phyloP scores from a whole-genome alignment of 441 rosid genomes.

The Adansonia madagascariensis region DNA sequence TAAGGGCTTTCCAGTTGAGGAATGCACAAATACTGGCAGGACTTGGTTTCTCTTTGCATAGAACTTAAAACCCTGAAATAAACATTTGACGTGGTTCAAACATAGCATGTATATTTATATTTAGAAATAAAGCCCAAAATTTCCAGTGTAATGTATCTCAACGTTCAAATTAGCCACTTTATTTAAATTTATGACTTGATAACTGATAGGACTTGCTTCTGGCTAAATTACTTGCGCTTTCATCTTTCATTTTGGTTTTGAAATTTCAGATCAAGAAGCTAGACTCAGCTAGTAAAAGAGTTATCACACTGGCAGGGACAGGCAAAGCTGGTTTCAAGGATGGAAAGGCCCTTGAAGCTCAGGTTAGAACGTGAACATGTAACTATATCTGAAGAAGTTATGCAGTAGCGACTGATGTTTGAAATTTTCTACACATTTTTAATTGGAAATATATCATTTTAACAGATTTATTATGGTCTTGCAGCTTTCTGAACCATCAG shows the following conservation, averaged over 20 bases:
- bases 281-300: conserved; percentile 73
- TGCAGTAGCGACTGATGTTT: conserved; percentile 7
- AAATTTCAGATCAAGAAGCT: conserved; percentile 80
- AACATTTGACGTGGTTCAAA: background rate
- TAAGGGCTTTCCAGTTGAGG: background rate
- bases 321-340: conserved; percentile 98
- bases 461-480: conserved; percentile 34
- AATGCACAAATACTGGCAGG: background rate
- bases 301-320: conserved; percentile 82
- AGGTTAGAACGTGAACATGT: conserved; percentile 48
- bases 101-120: background rate
- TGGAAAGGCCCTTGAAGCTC: conserved; percentile 70
- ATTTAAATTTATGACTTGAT: conserved; percentile 13
- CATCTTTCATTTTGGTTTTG: conserved; percentile 16
- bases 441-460: background rate
- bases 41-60: conserved; percentile 6
- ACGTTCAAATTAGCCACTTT: background rate
- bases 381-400: conserved; percentile 14
- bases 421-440: conserved; percentile 11
- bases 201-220: background rate
- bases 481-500: conserved; percentile 97
- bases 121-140: background rate
- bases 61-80: conserved; percentile 9
- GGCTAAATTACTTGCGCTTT: background rate
- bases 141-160: background rate